Percentiles rank a stretch among this genome's conserved stretches.
These are phyloP conservation scores for Striga hermonthica DNA, from an alignment of 305 asterid genomes.

Conservation along the genomic window DNA sequence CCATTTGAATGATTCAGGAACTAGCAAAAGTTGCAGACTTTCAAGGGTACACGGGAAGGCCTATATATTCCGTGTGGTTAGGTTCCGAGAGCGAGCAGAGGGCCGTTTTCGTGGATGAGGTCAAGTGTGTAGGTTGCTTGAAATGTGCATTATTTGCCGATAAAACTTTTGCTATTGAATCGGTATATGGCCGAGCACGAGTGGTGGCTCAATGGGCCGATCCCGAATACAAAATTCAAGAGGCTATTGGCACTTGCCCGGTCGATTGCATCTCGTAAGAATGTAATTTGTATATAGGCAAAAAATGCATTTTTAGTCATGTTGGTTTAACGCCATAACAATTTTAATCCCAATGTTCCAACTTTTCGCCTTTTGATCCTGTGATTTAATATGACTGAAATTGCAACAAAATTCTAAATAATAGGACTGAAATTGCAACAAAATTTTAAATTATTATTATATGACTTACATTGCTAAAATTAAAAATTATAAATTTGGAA, in stretches of 20 bases:
- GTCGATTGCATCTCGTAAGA: conserved; percentile 92
- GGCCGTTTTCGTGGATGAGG: conserved; percentile 91
- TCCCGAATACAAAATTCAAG: conserved; percentile 68
- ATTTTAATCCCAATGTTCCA: no score
- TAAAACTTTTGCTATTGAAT: conserved; percentile 82
- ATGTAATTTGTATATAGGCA: not conserved
- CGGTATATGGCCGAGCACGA: conserved; percentile 79
- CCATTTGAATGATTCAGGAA: conserved; percentile 41
- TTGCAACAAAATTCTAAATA: no score
- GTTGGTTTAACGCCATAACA: no score
- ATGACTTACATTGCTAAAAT: no score
- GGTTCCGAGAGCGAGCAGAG: conserved; percentile 69
- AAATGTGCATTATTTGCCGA: conserved; percentile 84
- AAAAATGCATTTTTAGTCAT: no score
- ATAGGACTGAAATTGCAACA: no score
- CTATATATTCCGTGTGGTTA: conserved; percentile 70
- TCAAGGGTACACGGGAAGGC: conserved; percentile 85
- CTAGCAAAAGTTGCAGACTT: conserved; percentile 69
- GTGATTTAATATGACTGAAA: no score
- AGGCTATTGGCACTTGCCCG: conserved; percentile 77
- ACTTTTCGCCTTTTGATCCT: no score
- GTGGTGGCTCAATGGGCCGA: conserved; percentile 96
- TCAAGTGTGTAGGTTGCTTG: conserved; percentile 86
- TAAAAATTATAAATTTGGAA: no score
- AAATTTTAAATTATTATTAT: no score